Conservation (phyloP, 2,329 filamentous ascomycete genomes). For the Ophiostoma australiae region DNA sequence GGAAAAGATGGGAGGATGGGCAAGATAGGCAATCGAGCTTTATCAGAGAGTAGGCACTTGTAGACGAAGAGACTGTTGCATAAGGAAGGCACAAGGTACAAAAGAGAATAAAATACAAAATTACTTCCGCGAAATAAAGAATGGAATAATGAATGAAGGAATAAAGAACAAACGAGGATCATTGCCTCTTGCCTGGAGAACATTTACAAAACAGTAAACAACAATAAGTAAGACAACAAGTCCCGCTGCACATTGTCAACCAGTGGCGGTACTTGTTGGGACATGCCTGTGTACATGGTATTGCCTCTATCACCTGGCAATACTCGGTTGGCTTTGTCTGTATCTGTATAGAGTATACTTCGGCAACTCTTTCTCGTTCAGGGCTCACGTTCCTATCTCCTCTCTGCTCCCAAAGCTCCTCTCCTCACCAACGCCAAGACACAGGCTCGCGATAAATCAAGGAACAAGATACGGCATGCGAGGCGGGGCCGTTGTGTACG, state of each 20-base stretch:
- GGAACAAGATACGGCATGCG: constrained; percentile 13
- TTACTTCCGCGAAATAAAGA: neutral
- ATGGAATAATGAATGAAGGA: neutral
- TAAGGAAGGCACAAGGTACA: neutral
- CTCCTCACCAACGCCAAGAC: neutral
- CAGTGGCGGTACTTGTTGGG: neutral
- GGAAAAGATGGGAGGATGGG: neutral
- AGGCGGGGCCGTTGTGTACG: neutral
- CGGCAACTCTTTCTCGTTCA: constrained; percentile 14
- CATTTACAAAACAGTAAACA: neutral
- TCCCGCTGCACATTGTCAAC: neutral
- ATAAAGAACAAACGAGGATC: neutral
- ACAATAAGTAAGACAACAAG: neutral
- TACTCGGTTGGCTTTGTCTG: too few relatives aligned
- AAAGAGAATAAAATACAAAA: neutral
- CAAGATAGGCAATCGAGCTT: neutral
- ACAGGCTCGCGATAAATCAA: constrained; percentile 11
- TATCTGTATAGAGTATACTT: neutral
- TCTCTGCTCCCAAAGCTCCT: neutral
- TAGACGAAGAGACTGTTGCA: neutral
- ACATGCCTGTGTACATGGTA: neutral
- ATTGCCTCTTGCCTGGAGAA: neutral
- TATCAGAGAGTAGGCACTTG: neutral
- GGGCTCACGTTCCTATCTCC: constrained; percentile 5
- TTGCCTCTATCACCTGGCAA: too few relatives aligned